A percentile compares a stretch with the other conserved stretches of the same genome.
phyloP scores from a whole-genome alignment of 345 rosid species.

The Leavenworthia alabamica region DNA sequence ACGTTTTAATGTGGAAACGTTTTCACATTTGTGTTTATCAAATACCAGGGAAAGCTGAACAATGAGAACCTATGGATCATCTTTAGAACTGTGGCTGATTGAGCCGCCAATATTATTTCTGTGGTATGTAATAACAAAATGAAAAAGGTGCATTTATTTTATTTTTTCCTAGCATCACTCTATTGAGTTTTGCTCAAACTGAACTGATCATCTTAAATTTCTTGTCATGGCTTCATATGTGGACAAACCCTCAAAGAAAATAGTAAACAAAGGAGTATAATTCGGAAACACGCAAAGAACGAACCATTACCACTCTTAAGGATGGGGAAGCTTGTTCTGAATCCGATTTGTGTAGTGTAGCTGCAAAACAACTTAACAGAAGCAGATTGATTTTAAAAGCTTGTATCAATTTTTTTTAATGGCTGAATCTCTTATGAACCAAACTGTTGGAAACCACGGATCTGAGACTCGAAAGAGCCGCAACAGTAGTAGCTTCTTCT shows the following conservation, averaged over 20 bases:
- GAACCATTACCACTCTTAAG: no score
- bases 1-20: background rate
- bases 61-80: background rate
- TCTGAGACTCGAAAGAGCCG: background rate
- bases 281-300: background rate
- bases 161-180: background rate
- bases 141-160: background rate
- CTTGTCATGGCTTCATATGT: no score
- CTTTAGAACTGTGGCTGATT: background rate
- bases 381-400: background rate
- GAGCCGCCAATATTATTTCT: no score
- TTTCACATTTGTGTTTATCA: background rate
- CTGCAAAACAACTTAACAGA: background rate
- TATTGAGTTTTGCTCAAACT: no score
- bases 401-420: background rate
- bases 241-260: background rate
- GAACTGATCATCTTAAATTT: no score
- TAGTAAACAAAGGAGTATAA: background rate
- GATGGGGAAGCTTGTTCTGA: no score
- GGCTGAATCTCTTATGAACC: background rate
- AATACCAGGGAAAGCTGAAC: background rate
- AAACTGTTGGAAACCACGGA: background rate
- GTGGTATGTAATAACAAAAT: background rate
- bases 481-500: constrained; percentile 31
- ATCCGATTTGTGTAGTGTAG: background rate